Conservation (phyloP, 495 filamentous ascomycete genomes). For the Evansstolkia leycettana region DNA sequence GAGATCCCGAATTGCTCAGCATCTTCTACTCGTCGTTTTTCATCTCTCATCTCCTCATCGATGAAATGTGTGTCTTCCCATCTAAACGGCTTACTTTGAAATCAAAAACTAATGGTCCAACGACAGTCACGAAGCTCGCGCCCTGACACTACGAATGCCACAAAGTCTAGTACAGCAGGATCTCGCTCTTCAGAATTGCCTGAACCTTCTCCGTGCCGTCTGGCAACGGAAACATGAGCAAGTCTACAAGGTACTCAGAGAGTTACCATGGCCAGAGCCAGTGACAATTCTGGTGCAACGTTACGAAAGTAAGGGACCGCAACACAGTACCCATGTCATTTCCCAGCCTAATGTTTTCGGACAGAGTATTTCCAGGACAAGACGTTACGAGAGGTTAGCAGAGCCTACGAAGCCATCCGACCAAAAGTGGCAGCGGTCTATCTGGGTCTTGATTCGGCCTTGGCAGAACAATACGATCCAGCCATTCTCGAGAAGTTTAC, state of each 20-base stretch:
- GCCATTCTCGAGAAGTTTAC: conserved; percentile 26
- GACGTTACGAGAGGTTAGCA: conserved; percentile 34
- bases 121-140: conserved; percentile 38
- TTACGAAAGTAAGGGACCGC: conserved; percentile 33
- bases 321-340: too few relatives aligned
- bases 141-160: conserved; percentile 37
- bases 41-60: conserved; percentile 37
- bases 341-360: not conserved
- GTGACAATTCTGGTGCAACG: conserved; percentile 26
- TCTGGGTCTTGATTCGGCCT: conserved; percentile 27
- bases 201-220: conserved; percentile 32
- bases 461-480: conserved; percentile 19
- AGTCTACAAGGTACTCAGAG: conserved; percentile 29
- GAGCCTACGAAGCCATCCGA: conserved; percentile 36
- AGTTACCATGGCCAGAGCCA: conserved; percentile 29
- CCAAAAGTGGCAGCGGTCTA: conserved; percentile 31
- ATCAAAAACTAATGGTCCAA: conserved; percentile 3
- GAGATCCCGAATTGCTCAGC: conserved; percentile 23
- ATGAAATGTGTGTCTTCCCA: conserved; percentile 29
- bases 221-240: conserved; percentile 35
- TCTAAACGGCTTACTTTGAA: not conserved
- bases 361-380: conserved; percentile 35
- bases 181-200: conserved; percentile 30
- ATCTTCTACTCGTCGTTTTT: conserved; percentile 40
- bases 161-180: conserved; percentile 22